Conservation (phyloP, 768 basidiomycete species). For the Tylopilus rubrobrunneus region DNA sequence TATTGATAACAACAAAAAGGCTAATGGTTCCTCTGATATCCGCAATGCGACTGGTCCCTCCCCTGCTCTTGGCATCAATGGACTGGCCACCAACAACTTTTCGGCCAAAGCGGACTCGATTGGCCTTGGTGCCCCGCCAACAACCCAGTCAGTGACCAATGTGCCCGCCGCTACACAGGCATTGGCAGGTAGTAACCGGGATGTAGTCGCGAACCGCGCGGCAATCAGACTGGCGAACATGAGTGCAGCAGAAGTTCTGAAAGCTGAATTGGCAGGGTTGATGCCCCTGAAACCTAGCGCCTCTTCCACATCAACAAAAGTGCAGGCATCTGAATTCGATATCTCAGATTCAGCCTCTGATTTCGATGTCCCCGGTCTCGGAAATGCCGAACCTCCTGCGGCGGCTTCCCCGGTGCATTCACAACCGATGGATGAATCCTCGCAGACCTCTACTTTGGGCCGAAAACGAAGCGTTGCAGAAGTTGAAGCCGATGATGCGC, state of each 20-base stretch:
- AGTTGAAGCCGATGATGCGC: constrained; percentile 40
- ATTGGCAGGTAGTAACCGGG: constrained; percentile 81
- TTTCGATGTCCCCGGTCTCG: constrained; percentile 33
- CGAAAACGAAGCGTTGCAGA: constrained; percentile 45
- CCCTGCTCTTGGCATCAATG: constrained; percentile 25
- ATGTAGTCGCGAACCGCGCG: constrained; percentile 84
- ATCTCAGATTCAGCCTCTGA: constrained; percentile 29
- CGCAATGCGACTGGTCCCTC: constrained; percentile 30
- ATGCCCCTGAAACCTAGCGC: constrained; percentile 37
- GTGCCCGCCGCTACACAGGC: constrained; percentile 64
- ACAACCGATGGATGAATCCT: constrained; percentile 21
- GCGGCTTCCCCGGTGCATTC: constrained; percentile 11
- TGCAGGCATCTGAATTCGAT: constrained; percentile 31
- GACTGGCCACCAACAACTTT: constrained; percentile 53
- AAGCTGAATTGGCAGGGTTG: constrained; percentile 75
- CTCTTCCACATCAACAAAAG: constrained; percentile 27
- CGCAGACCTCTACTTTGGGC: constrained; percentile 18
- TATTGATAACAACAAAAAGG: constrained; percentile 45
- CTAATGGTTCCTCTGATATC: constrained; percentile 38
- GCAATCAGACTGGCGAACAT: constrained; percentile 95
- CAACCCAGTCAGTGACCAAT: constrained; percentile 53
- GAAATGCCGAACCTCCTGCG: constrained; percentile 22
- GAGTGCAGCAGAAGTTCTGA: constrained; percentile 91
- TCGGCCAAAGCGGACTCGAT: constrained; percentile 75
- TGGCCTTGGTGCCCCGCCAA: constrained; percentile 64